Conservation (phyloP, 768 basidiomycete species). For the Russula earlei region DNA sequence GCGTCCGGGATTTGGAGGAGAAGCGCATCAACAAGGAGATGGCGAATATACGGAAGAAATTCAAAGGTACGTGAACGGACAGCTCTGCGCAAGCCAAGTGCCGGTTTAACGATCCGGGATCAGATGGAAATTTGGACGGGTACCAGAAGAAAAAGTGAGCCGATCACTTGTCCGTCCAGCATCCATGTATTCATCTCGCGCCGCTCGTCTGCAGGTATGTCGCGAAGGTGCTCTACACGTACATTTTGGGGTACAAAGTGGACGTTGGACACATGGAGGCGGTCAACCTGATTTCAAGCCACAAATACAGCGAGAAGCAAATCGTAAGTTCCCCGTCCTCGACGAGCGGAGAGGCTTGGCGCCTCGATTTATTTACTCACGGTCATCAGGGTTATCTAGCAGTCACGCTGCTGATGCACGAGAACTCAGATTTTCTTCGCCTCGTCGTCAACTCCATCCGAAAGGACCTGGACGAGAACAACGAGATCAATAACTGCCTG, state of each 20-base stretch:
- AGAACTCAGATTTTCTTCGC: conserved; percentile 94
- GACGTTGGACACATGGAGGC: conserved; percentile 99
- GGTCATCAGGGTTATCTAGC: conserved; percentile 83
- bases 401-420: conserved; percentile 94
- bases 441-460: conserved; percentile 97
- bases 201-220: conserved; percentile 55
- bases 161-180: conserved; percentile 7
- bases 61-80: conserved; percentile 62
- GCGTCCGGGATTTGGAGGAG: conserved; percentile 95
- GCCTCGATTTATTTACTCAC: conserved; percentile 4
- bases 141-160: conserved; percentile 89
- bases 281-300: conserved; percentile 91
- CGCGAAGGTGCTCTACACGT: conserved; percentile 97
- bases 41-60: conserved; percentile 98
- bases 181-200: background rate
- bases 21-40: conserved; percentile 99
- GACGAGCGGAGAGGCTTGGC: background rate
- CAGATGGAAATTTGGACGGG: conserved; percentile 79
- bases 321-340: conserved; percentile 53
- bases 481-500: conserved; percentile 91
- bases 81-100: background rate
- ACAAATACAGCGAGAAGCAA: conserved; percentile 97
- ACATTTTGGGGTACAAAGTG: conserved; percentile 97
- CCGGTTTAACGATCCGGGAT: background rate
- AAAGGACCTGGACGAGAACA: conserved; percentile 91